Base-by-base conservation (phyloP, 352 stramenopile species). In the Phytophthora pistaciae region DNA sequence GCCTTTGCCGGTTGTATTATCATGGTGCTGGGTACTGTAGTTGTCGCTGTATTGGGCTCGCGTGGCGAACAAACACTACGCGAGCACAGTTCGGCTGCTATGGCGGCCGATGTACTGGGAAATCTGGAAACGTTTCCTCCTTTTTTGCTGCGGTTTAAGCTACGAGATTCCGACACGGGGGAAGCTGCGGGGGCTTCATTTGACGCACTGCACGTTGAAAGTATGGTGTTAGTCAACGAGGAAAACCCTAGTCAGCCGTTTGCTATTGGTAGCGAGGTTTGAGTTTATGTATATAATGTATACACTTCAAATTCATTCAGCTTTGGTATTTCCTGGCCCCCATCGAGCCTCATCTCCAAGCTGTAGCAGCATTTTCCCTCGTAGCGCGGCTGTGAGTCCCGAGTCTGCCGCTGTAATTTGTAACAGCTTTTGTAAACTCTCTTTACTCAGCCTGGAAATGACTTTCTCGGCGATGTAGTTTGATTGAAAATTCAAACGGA, bases 401-500 rank as follows among this genome's bases (percentile, higher is more conserved):
- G 52, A 60, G 27, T 68, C 59, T 4, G 23, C 64, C 29, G 65
- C 10, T 14, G 38, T 56, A 56, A 66, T 49, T 56, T 60, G 48
- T 23, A 38, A 60, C n/a, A 70, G n/a, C 36, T 56, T 64, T n/a
- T 50, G 48, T 9, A 66, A 1, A 57, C 56, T 61, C 14, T 66
- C 33, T 52, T 66, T 6, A 13, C 49, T 14, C 56, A 66, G 9
- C 44, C 65, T 18, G 21, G 25, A 23, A 49, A 70, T 46, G 9
- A 70, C 53, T 33, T 2, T 54, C 36, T 70, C 46, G 38, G 64
- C 64, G 13, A 70, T 70, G 21, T 60, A 11, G 3, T 56, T 56
- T 11, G 64, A 66, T 18, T 66, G 18, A 66, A 70, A 70, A 56
- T 66, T 56, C 25, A 66, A 66, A 56, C 66, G 52, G 18, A 60